These are phyloP conservation scores for Myxozyma neglecta DNA, from an alignment of 805 yeast species.

Conservation along the genomic window DNA sequence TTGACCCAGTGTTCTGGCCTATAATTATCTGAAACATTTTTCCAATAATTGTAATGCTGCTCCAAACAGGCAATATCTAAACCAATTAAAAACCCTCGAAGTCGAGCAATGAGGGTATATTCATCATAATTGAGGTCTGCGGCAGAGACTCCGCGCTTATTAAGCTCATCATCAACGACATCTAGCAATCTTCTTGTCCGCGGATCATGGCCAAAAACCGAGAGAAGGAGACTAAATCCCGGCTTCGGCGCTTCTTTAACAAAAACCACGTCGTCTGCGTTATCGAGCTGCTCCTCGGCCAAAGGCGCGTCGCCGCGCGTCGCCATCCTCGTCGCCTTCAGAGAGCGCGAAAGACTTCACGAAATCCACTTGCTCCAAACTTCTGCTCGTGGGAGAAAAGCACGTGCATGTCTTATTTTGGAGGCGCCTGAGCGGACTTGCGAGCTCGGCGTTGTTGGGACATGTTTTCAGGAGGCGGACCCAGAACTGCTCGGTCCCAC, in stretches of 20 bases:
- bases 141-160: background rate
- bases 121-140: background rate
- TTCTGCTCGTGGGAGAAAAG: too few species aligned
- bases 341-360: too few species aligned
- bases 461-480: background rate
- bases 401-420: background rate
- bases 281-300: too few species aligned
- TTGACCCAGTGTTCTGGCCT: background rate
- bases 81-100: background rate
- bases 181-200: background rate
- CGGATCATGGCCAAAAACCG: slow-evolving; percentile 6
- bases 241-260: background rate
- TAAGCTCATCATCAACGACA: background rate
- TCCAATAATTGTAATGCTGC: background rate
- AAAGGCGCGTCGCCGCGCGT: too few species aligned
- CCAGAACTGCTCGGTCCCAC: slow-evolving; percentile 6
- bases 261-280: background rate
- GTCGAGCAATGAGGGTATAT: background rate
- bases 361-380: too few species aligned
- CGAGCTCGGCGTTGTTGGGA: background rate
- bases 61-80: background rate
- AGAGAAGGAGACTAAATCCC: slow-evolving; percentile 8
- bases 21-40: background rate
- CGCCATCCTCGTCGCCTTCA: too few species aligned
- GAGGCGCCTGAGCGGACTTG: background rate